Conservation (phyloP, 1,284 basidiomycete genomes). For the Leccinum pseudoinsigne region DNA sequence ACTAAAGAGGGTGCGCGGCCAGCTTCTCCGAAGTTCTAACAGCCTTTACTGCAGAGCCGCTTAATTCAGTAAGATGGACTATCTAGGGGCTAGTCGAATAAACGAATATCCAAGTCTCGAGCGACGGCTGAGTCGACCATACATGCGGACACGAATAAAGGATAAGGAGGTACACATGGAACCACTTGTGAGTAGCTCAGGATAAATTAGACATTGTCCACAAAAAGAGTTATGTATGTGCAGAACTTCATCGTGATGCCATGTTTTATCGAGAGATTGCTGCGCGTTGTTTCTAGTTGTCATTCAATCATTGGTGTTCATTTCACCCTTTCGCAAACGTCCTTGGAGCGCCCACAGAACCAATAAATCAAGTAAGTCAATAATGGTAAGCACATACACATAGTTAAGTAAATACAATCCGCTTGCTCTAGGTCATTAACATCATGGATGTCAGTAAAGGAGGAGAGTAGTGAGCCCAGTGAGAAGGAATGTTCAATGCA, state of each 20-base stretch:
- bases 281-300: too few species aligned
- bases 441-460: slow-evolving; percentile 11
- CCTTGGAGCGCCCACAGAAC: background rate
- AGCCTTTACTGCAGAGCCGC: too few species aligned
- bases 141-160: too few species aligned
- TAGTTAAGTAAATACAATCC: background rate
- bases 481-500: background rate
- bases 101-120: background rate
- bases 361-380: background rate
- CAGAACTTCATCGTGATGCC: background rate
- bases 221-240: background rate
- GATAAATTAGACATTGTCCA: background rate
- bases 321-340: background rate
- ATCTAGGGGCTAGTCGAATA: background rate
- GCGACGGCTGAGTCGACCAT: too few species aligned
- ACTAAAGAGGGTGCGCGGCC: too few species aligned
- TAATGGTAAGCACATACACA: background rate
- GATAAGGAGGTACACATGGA: too few species aligned
- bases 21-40: too few species aligned
- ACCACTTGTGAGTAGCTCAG: background rate
- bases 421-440: background rate
- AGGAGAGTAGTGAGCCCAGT: background rate
- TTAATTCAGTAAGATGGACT: too few species aligned
- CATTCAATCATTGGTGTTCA: too few species aligned
- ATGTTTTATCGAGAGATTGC: background rate